A percentile compares a stretch with the other conserved stretches of the same genome.
phyloP scores from a whole-genome alignment of 768 basidiomycete genomes.

The Crassisporium funariophilum region DNA sequence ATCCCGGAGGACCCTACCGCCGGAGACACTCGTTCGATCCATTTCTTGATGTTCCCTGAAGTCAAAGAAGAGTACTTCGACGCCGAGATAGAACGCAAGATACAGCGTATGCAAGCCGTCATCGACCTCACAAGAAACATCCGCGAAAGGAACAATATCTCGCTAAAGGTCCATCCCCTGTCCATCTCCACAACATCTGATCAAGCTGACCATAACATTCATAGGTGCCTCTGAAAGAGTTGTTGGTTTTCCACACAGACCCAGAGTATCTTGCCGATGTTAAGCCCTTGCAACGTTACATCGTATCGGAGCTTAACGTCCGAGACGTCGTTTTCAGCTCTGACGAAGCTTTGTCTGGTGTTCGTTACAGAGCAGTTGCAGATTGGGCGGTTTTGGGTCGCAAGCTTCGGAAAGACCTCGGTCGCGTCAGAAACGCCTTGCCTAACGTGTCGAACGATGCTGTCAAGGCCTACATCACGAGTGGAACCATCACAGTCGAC shows the following conservation, averaged over 20 bases:
- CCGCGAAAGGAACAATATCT: slow-evolving; percentile 83
- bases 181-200: not conserved
- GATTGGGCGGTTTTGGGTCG: slow-evolving; percentile 95
- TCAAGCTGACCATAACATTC: too few species aligned
- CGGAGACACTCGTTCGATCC: slow-evolving; percentile 87
- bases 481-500: slow-evolving; percentile 80
- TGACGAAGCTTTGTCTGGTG: slow-evolving; percentile 83
- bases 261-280: slow-evolving; percentile 83
- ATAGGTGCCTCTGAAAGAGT: slow-evolving; percentile 91
- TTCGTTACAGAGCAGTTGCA: slow-evolving; percentile 88
- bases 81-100: slow-evolving; percentile 88
- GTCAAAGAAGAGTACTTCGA: slow-evolving; percentile 96
- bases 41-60: slow-evolving; percentile 93
- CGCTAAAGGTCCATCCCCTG: slow-evolving; percentile 72
- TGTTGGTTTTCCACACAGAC: slow-evolving; percentile 92
- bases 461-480: slow-evolving; percentile 73
- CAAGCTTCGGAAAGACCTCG: slow-evolving; percentile 91
- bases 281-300: slow-evolving; percentile 81
- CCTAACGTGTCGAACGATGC: slow-evolving; percentile 80
- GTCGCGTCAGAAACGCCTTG: slow-evolving; percentile 84
- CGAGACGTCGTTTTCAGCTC: slow-evolving; percentile 88
- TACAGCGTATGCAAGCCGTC: slow-evolving; percentile 91
- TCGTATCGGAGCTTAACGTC: slow-evolving; percentile 94
- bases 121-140: slow-evolving; percentile 90
- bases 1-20: slow-evolving; percentile 74